Evolutionary conservation across 176 grass and related monocot species (phyloP), one percentile per base, ranked within the genome.

Genomic region (Zea mays): DNA sequence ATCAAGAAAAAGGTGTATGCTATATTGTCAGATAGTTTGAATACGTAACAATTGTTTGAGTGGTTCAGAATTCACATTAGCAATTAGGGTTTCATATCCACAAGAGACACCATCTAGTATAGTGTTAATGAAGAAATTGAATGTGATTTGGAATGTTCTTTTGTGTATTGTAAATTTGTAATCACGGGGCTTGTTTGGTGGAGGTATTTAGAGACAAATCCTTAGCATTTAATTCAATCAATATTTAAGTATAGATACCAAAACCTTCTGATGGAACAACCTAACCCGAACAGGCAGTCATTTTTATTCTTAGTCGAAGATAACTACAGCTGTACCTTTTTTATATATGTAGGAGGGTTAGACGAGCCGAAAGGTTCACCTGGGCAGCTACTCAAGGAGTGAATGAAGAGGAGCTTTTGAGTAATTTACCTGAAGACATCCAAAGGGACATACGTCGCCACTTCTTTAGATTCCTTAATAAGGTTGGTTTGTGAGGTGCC

Each of bases 381-480:
- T 94, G 96, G 96, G 96, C 89, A 57, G 96, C 96, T 61, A 98
- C 96, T 64, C 96, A 83, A 82, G 96, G 96, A 61, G 89, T 92
- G 72, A 90, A 98, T 65, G 96, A 98, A 88, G 92, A 94, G 65
- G 77, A 98, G 59, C 84, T 98, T 72, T 67, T 98, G 62, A 81
- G 72, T 55, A 94, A 98, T 81, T 86, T 98, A 81, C 96, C 96
- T 45, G 96, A 98, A 90, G 96, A 98, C 67, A 92, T 98, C 74
- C 96, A 98, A 85, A 90, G 96, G 82, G 92, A 94, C 54, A 90
- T 98, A 85, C 96, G 89, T 0, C 92, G 87, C 0, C 87, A 98
- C 75, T 94, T 98, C 78, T 94, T 98, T 89, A 82, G 84, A 79
- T 92, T 98, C 73, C 89, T 98, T 54, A 81, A 90, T 55, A 98